phyloP scores from a whole-genome alignment of 1,284 basidiomycete genomes.

The Ceratorhiza oryzae-sativae region DNA sequence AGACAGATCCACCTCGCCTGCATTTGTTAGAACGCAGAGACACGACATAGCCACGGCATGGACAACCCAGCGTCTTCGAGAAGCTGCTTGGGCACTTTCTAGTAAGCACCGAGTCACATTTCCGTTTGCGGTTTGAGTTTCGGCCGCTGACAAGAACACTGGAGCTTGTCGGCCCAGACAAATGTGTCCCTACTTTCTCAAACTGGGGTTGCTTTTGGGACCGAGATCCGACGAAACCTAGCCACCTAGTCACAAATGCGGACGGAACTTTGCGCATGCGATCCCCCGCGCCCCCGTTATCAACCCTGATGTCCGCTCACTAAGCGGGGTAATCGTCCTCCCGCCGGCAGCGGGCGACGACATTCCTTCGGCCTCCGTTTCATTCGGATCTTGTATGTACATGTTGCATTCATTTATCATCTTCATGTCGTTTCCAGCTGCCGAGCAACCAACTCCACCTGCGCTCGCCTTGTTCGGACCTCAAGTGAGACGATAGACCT shows the following conservation, averaged over 20 bases:
- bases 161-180: constrained; percentile 1
- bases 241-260: not conserved
- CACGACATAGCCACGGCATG: not conserved
- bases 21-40: not conserved
- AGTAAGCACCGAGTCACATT: not conserved
- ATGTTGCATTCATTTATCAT: not conserved
- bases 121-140: not conserved
- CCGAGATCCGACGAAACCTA: not conserved
- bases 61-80: not conserved
- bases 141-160: constrained; percentile 5
- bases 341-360: not conserved
- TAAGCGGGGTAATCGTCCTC: not conserved
- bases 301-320: not conserved
- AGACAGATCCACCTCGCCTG: not conserved
- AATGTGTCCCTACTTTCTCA: not conserved
- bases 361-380: constrained; percentile 11
- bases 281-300: not conserved
- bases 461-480: not conserved
- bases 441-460: not conserved
- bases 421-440: not conserved
- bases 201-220: not conserved
- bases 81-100: not conserved
- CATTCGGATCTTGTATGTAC: constrained; percentile 22
- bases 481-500: constrained; percentile 23
- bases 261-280: not conserved